These are phyloP conservation scores for Tylopilus sp. DNA, from an alignment of 768 basidiomycete genomes.

Conservation along the genomic window DNA sequence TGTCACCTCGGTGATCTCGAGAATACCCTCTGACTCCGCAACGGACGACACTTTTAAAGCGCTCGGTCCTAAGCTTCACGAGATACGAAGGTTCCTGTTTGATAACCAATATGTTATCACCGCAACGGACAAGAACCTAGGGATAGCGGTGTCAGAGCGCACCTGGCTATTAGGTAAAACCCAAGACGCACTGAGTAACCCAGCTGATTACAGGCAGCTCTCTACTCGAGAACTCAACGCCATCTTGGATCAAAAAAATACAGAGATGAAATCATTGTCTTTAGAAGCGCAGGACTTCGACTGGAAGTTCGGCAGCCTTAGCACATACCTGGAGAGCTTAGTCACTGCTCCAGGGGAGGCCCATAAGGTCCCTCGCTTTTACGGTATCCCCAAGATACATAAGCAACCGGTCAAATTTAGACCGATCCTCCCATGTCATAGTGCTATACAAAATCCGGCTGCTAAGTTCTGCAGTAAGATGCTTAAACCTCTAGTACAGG, in stretches of 20 bases:
- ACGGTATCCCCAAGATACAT: constrained; percentile 15
- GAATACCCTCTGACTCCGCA: background rate
- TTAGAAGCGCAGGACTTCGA: background rate
- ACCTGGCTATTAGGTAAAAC: background rate
- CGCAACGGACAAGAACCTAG: background rate
- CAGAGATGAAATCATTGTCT: background rate
- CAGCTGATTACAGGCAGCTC: too few species aligned
- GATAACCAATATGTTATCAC: background rate
- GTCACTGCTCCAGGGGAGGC: background rate
- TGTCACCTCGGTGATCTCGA: background rate
- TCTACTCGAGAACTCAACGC: too few species aligned
- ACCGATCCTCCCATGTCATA: background rate
- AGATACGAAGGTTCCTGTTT: background rate
- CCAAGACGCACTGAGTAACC: background rate
- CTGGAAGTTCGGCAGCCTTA: background rate
- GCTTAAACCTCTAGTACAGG: constrained; percentile 5
- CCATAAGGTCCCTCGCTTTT: background rate
- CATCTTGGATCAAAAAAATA: too few species aligned
- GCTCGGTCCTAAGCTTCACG: too few species aligned
- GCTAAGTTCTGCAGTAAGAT: background rate
- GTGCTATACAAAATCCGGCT: background rate
- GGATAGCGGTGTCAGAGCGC: too few species aligned
- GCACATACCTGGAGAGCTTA: background rate
- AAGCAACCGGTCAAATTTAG: constrained; percentile 1
- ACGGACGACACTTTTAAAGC: background rate